Evolutionary conservation across 495 filamentous ascomycete genomes (phyloP).

Genomic region (Geoglossum glabrum): DNA sequence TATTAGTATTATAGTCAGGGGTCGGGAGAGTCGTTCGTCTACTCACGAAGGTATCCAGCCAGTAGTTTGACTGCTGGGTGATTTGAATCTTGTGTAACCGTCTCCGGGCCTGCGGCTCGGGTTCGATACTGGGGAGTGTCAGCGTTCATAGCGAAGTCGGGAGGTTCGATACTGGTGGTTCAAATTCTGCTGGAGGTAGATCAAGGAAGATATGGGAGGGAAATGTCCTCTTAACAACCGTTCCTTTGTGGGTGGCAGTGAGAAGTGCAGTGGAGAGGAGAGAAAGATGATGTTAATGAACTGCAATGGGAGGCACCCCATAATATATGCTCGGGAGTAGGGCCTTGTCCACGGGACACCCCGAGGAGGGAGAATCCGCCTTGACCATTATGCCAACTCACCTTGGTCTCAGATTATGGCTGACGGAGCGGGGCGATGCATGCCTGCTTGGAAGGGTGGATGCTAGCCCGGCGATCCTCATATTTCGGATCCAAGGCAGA

Average conservation of each 20-base stretch:
- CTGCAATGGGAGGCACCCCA: not conserved
- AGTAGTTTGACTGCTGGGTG: not conserved
- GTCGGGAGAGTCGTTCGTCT: not conserved
- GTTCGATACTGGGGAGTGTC: not conserved
- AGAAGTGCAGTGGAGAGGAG: not conserved
- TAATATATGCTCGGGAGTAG: not conserved
- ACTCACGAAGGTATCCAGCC: not conserved
- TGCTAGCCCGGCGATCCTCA: too few species aligned
- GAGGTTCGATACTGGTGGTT: not conserved
- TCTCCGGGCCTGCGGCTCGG: not conserved
- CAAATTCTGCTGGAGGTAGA: not conserved
- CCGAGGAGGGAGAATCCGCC: too few species aligned
- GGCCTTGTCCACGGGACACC: not conserved
- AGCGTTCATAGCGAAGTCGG: not conserved
- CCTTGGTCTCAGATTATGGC: too few species aligned
- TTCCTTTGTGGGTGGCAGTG: not conserved
- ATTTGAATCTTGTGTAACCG: not conserved
- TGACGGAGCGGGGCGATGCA: too few species aligned
- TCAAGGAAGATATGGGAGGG: not conserved
- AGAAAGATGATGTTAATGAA: not conserved
- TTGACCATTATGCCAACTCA: not conserved
- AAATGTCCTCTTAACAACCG: not conserved
- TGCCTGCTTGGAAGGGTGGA: too few species aligned
- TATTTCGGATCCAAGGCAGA: too few species aligned
- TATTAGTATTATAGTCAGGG: not conserved